Evolutionary conservation across 768 basidiomycete genomes (phyloP).

Genomic region (Boletus reticuloceps): DNA sequence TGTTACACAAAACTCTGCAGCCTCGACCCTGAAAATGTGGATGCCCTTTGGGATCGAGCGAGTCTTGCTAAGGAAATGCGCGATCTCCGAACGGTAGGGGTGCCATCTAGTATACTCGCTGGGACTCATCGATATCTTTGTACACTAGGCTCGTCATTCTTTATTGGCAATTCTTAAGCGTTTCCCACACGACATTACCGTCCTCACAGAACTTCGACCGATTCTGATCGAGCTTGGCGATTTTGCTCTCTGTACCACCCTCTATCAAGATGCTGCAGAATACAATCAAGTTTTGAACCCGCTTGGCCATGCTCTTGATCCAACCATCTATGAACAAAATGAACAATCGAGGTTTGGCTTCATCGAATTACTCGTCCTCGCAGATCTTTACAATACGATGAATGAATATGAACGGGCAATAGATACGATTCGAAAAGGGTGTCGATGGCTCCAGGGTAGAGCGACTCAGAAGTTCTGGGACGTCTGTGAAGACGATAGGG

Average conservation of each 20-base stretch:
- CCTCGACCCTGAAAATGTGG: slow-evolving; percentile 77
- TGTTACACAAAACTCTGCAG: slow-evolving; percentile 84
- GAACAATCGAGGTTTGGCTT: slow-evolving; percentile 21
- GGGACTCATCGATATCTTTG: background rate
- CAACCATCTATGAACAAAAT: slow-evolving; percentile 8
- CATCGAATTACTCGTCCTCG: slow-evolving; percentile 76
- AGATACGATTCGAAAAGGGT: slow-evolving; percentile 68
- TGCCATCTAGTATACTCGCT: background rate
- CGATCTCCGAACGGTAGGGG: slow-evolving; percentile 60
- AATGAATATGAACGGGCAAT: slow-evolving; percentile 68
- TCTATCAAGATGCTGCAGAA: slow-evolving; percentile 74
- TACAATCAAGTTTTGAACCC: slow-evolving; percentile 49
- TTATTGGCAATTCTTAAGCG: slow-evolving; percentile 26
- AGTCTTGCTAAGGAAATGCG: slow-evolving; percentile 74
- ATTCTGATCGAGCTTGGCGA: slow-evolving; percentile 56
- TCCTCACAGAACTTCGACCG: slow-evolving; percentile 75
- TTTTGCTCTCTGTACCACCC: slow-evolving; percentile 55
- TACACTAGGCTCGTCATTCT: slow-evolving; percentile 26
- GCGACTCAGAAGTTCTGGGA: slow-evolving; percentile 77
- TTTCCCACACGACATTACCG: slow-evolving; percentile 66
- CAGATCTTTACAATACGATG: slow-evolving; percentile 77
- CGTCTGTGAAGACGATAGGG: slow-evolving; percentile 78
- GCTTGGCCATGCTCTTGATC: slow-evolving; percentile 41
- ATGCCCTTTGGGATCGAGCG: slow-evolving; percentile 89
- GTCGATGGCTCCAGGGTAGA: slow-evolving; percentile 90